These are phyloP conservation scores for Puya raimondii DNA, from an alignment of 176 grass and related monocot species.

Conservation along the genomic window DNA sequence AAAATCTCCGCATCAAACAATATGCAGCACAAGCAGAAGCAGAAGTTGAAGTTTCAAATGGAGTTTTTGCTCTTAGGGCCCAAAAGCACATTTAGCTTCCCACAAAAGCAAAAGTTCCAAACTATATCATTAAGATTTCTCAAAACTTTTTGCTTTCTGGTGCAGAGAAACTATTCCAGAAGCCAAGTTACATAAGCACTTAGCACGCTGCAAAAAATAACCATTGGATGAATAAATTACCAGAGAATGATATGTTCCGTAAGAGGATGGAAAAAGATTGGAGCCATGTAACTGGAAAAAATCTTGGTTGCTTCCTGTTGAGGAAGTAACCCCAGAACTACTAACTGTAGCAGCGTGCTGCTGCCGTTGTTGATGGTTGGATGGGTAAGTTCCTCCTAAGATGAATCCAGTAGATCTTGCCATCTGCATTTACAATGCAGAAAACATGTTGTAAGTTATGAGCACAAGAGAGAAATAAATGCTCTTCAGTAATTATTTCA, in stretches of 20 bases:
- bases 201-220: background rate
- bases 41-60: too few relatives aligned
- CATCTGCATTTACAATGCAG: constrained; percentile 12
- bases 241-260: constrained; percentile 18
- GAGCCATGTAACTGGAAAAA: constrained; percentile 17
- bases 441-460: background rate
- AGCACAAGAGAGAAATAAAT: background rate
- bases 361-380: constrained; percentile 26
- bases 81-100: too few relatives aligned
- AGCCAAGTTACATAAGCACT: too few relatives aligned
- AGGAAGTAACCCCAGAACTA: constrained; percentile 14
- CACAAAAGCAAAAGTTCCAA: too few relatives aligned
- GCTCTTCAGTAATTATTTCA: background rate
- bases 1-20: too few relatives aligned
- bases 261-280: constrained; percentile 25
- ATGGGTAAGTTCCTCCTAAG: constrained; percentile 21
- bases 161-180: too few relatives aligned
- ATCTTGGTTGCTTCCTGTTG: constrained; percentile 22
- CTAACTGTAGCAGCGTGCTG: constrained; percentile 16
- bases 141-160: too few relatives aligned
- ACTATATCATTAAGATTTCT: too few relatives aligned
- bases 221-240: constrained; percentile 10
- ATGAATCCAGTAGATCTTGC: constrained; percentile 23
- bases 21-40: too few relatives aligned
- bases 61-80: too few relatives aligned